Evolutionary conservation across 2,329 filamentous ascomycete species (phyloP), one percentile per base, ranked within the genome.

Genomic region (Penicillium palitans): DNA sequence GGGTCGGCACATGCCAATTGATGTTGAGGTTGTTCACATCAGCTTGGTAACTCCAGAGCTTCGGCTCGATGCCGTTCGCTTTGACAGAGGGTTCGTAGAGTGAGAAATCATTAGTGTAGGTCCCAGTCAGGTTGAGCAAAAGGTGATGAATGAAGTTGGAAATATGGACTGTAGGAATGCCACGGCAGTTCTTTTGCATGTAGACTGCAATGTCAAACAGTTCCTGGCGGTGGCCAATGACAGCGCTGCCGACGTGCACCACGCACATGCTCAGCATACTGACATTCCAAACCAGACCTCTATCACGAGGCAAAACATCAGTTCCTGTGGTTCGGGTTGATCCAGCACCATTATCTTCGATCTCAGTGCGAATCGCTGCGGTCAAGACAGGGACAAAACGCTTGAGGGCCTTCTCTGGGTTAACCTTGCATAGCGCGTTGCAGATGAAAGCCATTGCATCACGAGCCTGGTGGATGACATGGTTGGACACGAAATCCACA

Each of bases 371-470:
- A 64, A 99, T 99, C 57, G 91, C 93, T 72, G 90, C 84, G 51
- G 96, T 89, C 53, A 98, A 82, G 80, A 96, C 91, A 1, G 95
- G 95, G 33, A 99, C 83, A 55, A 99, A 90, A 15, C 91, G 86
- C 72, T 93, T 95, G 51, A 99, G 81, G 0, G 95, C 92, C 78
- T 97, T 97, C 72, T 93, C 88, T 0, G 96, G 93, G 67, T 96
- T 91, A 66, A 96, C 91, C 77, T 98, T 98, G 82, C 95, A 96
- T 25, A 99, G 82, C 0, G 91, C 90, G 74, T 97, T 98, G 77
- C 93, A 90, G 54, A 98, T 98, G 83, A 96, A 99, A 1, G 96
- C 95, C 90, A 99, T 97, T 8, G 95, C 93, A 80, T 99, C 95
- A 64, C 93, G 84, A 53, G 95, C 93, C 76, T 98, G 95, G 68